phyloP scores from a whole-genome alignment of 2,329 filamentous ascomycete genomes.

The Paraconiothyrium brasiliense region DNA sequence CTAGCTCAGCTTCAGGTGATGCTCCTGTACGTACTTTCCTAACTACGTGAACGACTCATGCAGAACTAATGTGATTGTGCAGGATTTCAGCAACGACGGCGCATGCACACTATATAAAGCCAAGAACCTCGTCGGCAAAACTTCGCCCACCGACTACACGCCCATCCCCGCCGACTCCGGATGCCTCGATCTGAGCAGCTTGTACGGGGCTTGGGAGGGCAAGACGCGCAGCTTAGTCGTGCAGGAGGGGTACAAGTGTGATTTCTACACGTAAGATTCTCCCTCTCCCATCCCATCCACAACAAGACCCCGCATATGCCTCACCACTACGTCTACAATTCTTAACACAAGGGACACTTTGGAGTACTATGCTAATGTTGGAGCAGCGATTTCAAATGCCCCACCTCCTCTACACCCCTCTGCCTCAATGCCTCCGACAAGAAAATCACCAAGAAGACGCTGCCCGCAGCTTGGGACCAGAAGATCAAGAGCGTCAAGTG shows the following conservation, averaged over 20 bases:
- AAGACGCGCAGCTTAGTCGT: slow-evolving; percentile 28
- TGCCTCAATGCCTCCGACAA: slow-evolving; percentile 10
- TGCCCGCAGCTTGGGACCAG: slow-evolving; percentile 12
- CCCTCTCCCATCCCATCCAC: not conserved
- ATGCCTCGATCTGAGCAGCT: slow-evolving; percentile 29
- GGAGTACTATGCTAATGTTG: not conserved
- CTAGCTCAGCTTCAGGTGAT: not conserved
- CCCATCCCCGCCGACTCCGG: slow-evolving; percentile 21
- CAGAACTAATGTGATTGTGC: not conserved
- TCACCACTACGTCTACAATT: no score
- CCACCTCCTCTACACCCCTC: slow-evolving; percentile 6
- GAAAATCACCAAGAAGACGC: slow-evolving; percentile 13
- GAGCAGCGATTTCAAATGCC: slow-evolving; percentile 16
- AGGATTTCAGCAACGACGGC: slow-evolving; percentile 16
- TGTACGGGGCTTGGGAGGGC: slow-evolving; percentile 31
- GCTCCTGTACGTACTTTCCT: not conserved
- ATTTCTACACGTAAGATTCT: slow-evolving; percentile 31
- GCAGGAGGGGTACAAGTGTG: slow-evolving; percentile 27
- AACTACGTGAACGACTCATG: not conserved
- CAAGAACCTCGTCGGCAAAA: slow-evolving; percentile 20
- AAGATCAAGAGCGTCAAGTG: slow-evolving; percentile 20
- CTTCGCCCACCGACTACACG: slow-evolving; percentile 19
- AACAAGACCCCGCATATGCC: not conserved
- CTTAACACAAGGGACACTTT: no score
- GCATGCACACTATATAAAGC: slow-evolving; percentile 24